These are phyloP conservation scores for Narthecium ossifragum DNA, from an alignment of 106 monocot genomes.

Conservation along the genomic window DNA sequence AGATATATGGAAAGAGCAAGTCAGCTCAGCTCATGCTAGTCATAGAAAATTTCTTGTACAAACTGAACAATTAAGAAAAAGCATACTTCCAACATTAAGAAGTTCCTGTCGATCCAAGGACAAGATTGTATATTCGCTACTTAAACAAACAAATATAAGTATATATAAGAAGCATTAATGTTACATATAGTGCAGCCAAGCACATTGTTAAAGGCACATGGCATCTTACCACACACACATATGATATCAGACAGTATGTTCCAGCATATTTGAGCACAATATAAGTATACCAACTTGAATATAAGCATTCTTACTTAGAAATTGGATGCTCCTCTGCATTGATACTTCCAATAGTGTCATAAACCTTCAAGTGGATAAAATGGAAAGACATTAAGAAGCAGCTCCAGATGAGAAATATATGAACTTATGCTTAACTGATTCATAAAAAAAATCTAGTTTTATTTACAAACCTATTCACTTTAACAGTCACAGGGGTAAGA, in stretches of 20 bases:
- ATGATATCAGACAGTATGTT: no score
- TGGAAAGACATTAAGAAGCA: slow-evolving; percentile 1
- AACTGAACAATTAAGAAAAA: no score
- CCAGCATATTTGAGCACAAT: no score
- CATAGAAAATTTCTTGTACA: no score
- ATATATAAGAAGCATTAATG: not conserved
- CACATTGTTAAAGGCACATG: no score
- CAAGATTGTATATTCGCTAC: no score
- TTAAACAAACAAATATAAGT: not conserved
- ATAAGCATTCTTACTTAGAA: slow-evolving; percentile 29
- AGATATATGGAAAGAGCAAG: no score
- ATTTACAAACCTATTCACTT: not conserved
- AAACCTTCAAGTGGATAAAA: slow-evolving; percentile 50
- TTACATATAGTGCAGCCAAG: not conserved
- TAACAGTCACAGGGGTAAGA: not conserved
- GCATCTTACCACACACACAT: no score
- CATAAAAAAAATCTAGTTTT: not conserved
- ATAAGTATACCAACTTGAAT: not conserved
- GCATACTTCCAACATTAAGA: no score
- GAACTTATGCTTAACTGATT: not conserved
- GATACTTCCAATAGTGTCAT: slow-evolving; percentile 50
- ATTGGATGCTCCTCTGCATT: slow-evolving; percentile 39
- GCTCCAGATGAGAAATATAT: not conserved
- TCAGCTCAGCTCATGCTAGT: no score
- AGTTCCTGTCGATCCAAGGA: no score